A percentile compares a stretch with the other conserved stretches of the same genome.
These are phyloP conservation scores for Lipomyces oligophaga DNA, from an alignment of 805 yeast species.

Conservation along the genomic window DNA sequence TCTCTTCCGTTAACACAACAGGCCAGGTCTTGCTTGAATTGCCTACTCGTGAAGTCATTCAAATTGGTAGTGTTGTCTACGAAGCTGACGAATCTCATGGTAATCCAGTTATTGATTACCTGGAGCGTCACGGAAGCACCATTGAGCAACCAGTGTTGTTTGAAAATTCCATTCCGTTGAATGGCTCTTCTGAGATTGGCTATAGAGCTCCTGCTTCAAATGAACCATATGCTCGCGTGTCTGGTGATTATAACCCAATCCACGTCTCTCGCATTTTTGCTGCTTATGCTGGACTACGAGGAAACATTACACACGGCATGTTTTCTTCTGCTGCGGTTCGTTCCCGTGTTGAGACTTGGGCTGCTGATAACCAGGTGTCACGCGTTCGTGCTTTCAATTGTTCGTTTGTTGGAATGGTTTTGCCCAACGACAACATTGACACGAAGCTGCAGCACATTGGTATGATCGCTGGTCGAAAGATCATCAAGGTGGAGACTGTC, in stretches of 20 bases:
- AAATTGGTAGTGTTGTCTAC: slow-evolving; percentile 79
- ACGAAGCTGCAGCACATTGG: slow-evolving; percentile 93
- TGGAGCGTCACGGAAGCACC: slow-evolving; percentile 84
- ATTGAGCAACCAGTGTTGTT: slow-evolving; percentile 90
- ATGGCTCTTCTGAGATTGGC: slow-evolving; percentile 45
- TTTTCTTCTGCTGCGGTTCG: slow-evolving; percentile 94
- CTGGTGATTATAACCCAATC: slow-evolving; percentile 98
- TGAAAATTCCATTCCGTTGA: slow-evolving; percentile 85
- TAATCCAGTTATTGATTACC: slow-evolving; percentile 94
- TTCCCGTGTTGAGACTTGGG: slow-evolving; percentile 94
- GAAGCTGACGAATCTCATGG: slow-evolving; percentile 92
- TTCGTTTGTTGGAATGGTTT: slow-evolving; percentile 91
- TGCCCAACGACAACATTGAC: slow-evolving; percentile 86
- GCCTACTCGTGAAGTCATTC: slow-evolving; percentile 83
- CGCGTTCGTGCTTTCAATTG: slow-evolving; percentile 94
- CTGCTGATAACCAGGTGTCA: slow-evolving; percentile 93
- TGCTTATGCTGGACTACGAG: slow-evolving; percentile 86
- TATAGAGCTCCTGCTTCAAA: slow-evolving; percentile 81
- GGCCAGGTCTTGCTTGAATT: slow-evolving; percentile 86
- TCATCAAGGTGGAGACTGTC: slow-evolving; percentile 84
- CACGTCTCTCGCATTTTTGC: slow-evolving; percentile 96
- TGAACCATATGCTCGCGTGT: slow-evolving; percentile 93
- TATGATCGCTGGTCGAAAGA: slow-evolving; percentile 98
- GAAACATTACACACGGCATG: slow-evolving; percentile 99
- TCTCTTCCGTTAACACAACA: slow-evolving; percentile 70